Conservation (phyloP, 2,329 filamentous ascomycete genomes). For the Decorospora gaudefroyi region DNA sequence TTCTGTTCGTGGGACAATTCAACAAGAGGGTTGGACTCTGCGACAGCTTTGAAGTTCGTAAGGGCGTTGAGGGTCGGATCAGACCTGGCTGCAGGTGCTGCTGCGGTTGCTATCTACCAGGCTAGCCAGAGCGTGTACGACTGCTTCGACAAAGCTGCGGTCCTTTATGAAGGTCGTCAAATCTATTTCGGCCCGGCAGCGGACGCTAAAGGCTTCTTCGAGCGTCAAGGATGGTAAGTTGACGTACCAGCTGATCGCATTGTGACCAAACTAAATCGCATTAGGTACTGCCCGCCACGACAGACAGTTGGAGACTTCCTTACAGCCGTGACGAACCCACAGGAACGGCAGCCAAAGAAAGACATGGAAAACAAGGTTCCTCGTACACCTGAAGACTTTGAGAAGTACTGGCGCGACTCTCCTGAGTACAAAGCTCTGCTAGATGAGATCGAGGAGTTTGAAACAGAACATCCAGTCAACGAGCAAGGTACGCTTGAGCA, state of each 20-base stretch:
- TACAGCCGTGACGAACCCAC: slow-evolving; percentile 67
- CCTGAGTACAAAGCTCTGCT: slow-evolving; percentile 51
- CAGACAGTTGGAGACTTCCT: slow-evolving; percentile 77
- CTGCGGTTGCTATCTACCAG: slow-evolving; percentile 64
- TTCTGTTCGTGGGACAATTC: slow-evolving; percentile 54
- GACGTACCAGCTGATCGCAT: neutral
- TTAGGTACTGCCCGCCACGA: slow-evolving; percentile 61
- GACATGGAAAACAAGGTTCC: slow-evolving; percentile 54
- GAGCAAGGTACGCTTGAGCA: slow-evolving; percentile 39
- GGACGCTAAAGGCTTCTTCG: slow-evolving; percentile 67
- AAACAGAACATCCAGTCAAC: slow-evolving; percentile 53
- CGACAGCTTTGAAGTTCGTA: slow-evolving; percentile 63
- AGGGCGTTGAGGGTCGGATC: slow-evolving; percentile 57
- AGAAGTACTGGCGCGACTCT: slow-evolving; percentile 58
- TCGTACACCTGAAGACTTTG: slow-evolving; percentile 56
- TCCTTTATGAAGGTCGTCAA: slow-evolving; percentile 76
- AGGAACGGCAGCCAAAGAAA: slow-evolving; percentile 49
- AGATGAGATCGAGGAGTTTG: slow-evolving; percentile 58
- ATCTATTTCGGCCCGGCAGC: slow-evolving; percentile 73
- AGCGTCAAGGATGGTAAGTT: slow-evolving; percentile 64
- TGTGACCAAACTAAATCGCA: neutral
- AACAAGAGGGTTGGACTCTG: slow-evolving; percentile 48
- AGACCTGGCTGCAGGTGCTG: slow-evolving; percentile 55
- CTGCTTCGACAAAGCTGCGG: slow-evolving; percentile 71
- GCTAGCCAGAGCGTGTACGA: slow-evolving; percentile 60